Conservation (phyloP, 257 asterid genomes). For the Solanum etuberosum region DNA sequence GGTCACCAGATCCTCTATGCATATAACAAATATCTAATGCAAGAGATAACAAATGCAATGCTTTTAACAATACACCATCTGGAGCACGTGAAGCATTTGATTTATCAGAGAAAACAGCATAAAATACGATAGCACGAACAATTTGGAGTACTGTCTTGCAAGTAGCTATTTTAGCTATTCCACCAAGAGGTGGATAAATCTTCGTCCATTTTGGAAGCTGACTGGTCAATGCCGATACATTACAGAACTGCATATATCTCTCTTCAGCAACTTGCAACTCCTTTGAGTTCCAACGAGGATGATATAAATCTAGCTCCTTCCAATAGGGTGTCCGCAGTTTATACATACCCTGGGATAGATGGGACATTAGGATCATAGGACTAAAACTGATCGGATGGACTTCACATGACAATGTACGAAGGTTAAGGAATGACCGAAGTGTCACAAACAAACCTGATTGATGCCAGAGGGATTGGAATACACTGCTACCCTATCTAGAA, state of each 20-base stretch:
- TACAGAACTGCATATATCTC: conserved; percentile 76
- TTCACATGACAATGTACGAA: background rate
- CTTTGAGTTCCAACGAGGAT: conserved; percentile 90
- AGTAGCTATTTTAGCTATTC: conserved; percentile 78
- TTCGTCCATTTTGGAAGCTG: conserved; percentile 91
- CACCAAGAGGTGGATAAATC: conserved; percentile 72
- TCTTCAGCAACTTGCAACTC: conserved; percentile 93
- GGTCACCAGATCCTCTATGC: conserved; percentile 50
- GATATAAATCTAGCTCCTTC: conserved; percentile 94
- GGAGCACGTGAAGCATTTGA: conserved; percentile 59
- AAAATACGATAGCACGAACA: conserved; percentile 67
- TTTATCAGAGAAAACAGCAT: conserved; percentile 65
- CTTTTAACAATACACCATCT: conserved; percentile 63
- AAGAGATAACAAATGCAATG: conserved; percentile 80
- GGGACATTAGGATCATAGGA: conserved; percentile 3
- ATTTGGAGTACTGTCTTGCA: conserved; percentile 67
- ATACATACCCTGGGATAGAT: conserved; percentile 68
- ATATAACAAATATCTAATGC: conserved; percentile 64
- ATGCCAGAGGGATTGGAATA: conserved; percentile 93
- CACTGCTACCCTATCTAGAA: conserved; percentile 67
- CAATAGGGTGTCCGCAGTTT: conserved; percentile 56
- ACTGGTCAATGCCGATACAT: conserved; percentile 60
- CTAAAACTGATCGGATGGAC: background rate
- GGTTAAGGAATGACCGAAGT: background rate
- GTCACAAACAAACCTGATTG: conserved; percentile 63